Evolutionary conservation across 2,329 filamentous ascomycete species (phyloP).

Genomic region (Pseudogymnoascus sp.): DNA sequence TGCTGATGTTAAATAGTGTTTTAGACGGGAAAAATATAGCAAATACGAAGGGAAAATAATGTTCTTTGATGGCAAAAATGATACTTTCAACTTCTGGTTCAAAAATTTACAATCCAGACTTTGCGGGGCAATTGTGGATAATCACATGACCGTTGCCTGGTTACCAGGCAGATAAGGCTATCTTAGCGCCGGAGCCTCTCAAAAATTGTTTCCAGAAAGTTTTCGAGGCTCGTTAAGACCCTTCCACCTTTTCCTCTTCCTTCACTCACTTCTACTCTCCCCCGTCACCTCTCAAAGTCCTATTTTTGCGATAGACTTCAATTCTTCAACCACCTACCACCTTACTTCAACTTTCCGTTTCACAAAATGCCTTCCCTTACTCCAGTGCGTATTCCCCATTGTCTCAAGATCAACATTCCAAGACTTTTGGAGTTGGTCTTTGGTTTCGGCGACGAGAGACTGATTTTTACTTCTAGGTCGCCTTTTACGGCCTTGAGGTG

Average conservation of each 20-base stretch:
- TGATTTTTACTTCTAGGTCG: conserved; percentile 42
- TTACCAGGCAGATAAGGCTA: conserved; percentile 4
- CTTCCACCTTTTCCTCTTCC: conserved; percentile 3
- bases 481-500: conserved; percentile 88
- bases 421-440: neutral
- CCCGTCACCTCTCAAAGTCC: neutral
- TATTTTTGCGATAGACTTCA: conserved; percentile 6
- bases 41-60: neutral
- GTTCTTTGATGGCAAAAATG: neutral
- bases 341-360: neutral
- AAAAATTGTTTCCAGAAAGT: conserved; percentile 10
- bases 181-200: conserved; percentile 6
- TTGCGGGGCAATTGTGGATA: conserved; percentile 3
- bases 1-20: neutral
- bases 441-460: neutral
- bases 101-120: neutral
- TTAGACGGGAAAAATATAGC: neutral
- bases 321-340: neutral
- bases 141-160: conserved; percentile 9
- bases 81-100: neutral
- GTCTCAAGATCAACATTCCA: conserved; percentile 1
- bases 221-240: conserved; percentile 9
- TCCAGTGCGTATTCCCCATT: neutral
- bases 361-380: conserved; percentile 8
- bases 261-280: neutral